phyloP scores from a whole-genome alignment of 108 stramenopile species.

The Skeletonema tropicum region DNA sequence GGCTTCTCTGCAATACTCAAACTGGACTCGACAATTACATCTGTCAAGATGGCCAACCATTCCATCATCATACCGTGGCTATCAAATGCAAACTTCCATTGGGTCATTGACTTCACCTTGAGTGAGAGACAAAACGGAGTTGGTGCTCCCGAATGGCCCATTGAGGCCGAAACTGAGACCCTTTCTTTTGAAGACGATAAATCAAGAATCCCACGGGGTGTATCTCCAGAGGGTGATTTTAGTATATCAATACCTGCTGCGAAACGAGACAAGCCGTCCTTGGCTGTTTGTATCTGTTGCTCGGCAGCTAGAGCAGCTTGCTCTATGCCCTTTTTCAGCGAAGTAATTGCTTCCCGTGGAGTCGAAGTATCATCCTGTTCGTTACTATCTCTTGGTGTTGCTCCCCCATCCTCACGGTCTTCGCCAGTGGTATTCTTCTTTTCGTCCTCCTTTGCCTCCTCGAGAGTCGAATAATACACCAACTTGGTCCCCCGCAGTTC shows the following conservation, averaged over 20 bases:
- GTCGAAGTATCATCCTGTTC: background rate
- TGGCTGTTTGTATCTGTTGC: conserved; percentile 31
- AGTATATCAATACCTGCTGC: conserved; percentile 33
- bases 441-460: too few species aligned
- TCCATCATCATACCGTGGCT: conserved; percentile 67
- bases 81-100: conserved; percentile 87
- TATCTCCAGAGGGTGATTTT: conserved; percentile 16
- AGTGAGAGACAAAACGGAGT: conserved; percentile 40
- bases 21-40: conserved; percentile 68
- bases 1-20: conserved; percentile 43
- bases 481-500: conserved; percentile 41
- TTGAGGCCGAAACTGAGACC: conserved; percentile 63
- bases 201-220: conserved; percentile 76
- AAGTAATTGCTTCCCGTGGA: conserved; percentile 1
- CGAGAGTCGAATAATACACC: conserved; percentile 37
- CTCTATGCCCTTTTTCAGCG: conserved; percentile 18
- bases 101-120: conserved; percentile 61
- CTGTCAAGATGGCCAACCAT: conserved; percentile 77
- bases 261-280: conserved; percentile 25
- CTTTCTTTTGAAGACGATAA: conserved; percentile 64
- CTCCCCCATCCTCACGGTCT: background rate
- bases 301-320: conserved; percentile 44
- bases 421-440: conserved; percentile 10
- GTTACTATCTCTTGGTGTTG: background rate
- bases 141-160: conserved; percentile 48